Evolutionary conservation across 768 basidiomycete species (phyloP).

Genomic region (Mycena filopes): DNA sequence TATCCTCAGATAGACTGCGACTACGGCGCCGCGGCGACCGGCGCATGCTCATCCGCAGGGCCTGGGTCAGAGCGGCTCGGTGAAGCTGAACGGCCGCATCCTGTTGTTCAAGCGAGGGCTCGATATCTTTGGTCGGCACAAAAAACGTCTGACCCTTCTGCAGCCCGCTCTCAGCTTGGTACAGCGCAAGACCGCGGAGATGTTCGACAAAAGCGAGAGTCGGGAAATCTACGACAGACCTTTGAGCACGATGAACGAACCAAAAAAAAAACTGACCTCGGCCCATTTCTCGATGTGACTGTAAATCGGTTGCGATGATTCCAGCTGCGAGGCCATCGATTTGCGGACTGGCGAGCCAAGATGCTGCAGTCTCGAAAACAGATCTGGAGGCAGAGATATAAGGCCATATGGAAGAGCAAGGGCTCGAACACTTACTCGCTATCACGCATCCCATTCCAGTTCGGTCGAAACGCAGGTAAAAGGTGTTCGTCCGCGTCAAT

Average conservation of each 20-base stretch:
- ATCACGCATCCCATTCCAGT: constrained; percentile 45
- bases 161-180: constrained; percentile 37
- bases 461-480: constrained; percentile 47
- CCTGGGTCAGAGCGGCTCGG: constrained; percentile 50
- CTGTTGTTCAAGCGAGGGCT: constrained; percentile 45
- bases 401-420: constrained; percentile 2
- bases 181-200: constrained; percentile 53
- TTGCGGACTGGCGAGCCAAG: constrained; percentile 51
- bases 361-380: constrained; percentile 49
- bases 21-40: constrained; percentile 57
- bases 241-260: not conserved
- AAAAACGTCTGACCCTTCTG: constrained; percentile 34
- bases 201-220: constrained; percentile 60
- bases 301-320: constrained; percentile 51
- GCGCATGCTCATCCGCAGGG: constrained; percentile 53
- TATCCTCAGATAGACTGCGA: constrained; percentile 54
- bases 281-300: constrained; percentile 56
- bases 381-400: constrained; percentile 42
- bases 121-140: constrained; percentile 45
- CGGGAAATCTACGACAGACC: constrained; percentile 52
- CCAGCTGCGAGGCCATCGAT: constrained; percentile 41
- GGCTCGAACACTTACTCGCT: constrained; percentile 48
- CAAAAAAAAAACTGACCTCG: constrained; percentile 47
- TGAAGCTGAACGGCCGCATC: constrained; percentile 44
- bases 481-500: constrained; percentile 33